Evolutionary conservation across 2,329 filamentous ascomycete genomes (phyloP).

Genomic region (Aspergillus ochraceus): DNA sequence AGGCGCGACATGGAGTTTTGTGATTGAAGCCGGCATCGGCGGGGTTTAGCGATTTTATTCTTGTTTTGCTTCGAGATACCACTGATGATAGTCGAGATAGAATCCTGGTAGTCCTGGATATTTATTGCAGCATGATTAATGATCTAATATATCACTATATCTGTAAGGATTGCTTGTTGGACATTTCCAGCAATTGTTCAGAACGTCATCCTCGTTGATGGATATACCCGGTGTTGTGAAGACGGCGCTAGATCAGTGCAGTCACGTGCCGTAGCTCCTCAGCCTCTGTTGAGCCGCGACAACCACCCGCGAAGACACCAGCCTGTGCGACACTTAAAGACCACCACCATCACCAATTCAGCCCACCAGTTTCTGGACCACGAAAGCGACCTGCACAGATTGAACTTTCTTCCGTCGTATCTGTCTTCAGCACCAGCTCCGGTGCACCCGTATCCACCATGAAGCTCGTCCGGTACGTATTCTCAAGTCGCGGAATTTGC

Average conservation of each 20-base stretch:
- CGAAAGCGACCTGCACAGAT: neutral
- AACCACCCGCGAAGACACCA: neutral
- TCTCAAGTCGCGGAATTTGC: conserved; percentile 10
- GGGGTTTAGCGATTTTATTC: conserved; percentile 9
- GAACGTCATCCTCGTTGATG: neutral
- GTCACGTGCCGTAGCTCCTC: conserved; percentile 2
- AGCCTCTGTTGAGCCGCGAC: conserved; percentile 18
- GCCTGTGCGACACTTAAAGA: neutral
- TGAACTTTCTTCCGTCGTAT: neutral
- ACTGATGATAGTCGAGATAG: conserved; percentile 4
- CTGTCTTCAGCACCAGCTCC: neutral
- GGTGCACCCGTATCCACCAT: conserved; percentile 55
- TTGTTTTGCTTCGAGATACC: conserved; percentile 18
- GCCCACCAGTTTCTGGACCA: neutral
- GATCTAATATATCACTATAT: no score
- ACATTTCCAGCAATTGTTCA: no score
- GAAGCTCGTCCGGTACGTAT: conserved; percentile 91
- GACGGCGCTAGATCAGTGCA: no score
- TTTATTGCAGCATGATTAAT: no score
- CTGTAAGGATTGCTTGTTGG: no score
- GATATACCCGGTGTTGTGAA: neutral
- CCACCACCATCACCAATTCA: neutral
- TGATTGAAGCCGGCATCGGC: conserved; percentile 21
- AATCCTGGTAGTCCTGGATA: neutral
- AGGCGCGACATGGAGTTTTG: conserved; percentile 64